Base-by-base conservation (phyloP, 2,329 filamentous ascomycete species). In the Chaetomium sp. region DNA sequence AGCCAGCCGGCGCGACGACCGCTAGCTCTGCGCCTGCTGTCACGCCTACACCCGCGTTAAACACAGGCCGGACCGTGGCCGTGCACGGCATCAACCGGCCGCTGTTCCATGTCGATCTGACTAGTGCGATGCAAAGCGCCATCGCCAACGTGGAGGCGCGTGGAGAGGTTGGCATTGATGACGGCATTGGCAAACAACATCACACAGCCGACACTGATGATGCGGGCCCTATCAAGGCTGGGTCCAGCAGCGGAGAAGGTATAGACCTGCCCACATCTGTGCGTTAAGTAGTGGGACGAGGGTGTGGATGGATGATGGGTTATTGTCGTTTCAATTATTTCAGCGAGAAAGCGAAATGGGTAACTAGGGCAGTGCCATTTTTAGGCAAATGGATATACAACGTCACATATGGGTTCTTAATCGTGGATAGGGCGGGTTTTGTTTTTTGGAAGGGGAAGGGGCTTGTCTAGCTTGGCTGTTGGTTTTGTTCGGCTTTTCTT, bases 61-160 rank as follows among this genome's bases (percentile, higher is more conserved):
- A 60, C 53, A 35, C 49, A 4, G 55, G 56, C 1, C 54, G 62
- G 44, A 79, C 68, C 34, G 85, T 87, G 1, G 79, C 89, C 4
- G 85, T 97, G 12, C 87, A 91, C 62, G 89, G 92, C n/a, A 74
- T 95, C 60, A 94, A 95, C 70, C 76, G 89, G 63, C 92, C 94
- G 4, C 80, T 96, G 63, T 97, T 99, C 80, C 94, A 99, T 68
- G 82, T 96, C 52, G 94, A 97, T 69, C 73, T 97, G 51, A 94
- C 89, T 4, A 91, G 86, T 66, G 94, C 94, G 6, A 72, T 97
- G 63, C 89, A 96, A 71, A 90, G 86, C 64, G 92, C 91, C 2
- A 82, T 96, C 64, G 83, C 86, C 35, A 95, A 95, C 63, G 80
- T 89, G 0, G 82, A 89, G 70, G 78, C 76, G 0, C 72, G 78